Percentiles rank a stretch among this genome's conserved stretches.
phyloP scores from a whole-genome alignment of 2,329 filamentous ascomycete species.

The Emergomyces pasteurianus region DNA sequence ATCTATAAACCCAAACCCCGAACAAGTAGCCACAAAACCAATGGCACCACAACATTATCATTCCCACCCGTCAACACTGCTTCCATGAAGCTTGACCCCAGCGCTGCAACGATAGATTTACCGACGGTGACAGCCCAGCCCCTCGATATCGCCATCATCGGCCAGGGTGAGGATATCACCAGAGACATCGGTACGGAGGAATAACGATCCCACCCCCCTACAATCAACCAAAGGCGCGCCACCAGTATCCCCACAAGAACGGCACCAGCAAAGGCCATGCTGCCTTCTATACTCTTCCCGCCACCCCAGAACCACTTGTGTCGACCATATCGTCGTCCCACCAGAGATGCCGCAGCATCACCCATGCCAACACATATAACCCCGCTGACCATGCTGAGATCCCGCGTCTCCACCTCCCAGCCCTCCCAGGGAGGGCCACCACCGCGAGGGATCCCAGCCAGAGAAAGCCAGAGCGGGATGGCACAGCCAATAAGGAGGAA shows the following conservation, averaged over 20 bases:
- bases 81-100: constrained; percentile 79
- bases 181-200: not conserved
- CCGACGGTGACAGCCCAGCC: constrained; percentile 24
- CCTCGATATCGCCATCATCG: not conserved
- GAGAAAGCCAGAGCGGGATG: constrained; percentile 80
- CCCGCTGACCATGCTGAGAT: constrained; percentile 82
- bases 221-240: constrained; percentile 59
- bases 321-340: constrained; percentile 74
- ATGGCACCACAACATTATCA: constrained; percentile 93
- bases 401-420: constrained; percentile 63
- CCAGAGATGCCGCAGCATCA: constrained; percentile 81
- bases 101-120: constrained; percentile 62
- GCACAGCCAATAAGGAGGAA: constrained; percentile 92
- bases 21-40: constrained; percentile 85
- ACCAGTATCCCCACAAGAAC: constrained; percentile 63
- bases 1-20: constrained; percentile 48
- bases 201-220: constrained; percentile 54
- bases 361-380: constrained; percentile 92
- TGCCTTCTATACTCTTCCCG: constrained; percentile 87
- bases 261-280: constrained; percentile 64
- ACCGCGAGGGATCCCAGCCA: constrained; percentile 54
- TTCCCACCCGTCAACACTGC: constrained; percentile 93
- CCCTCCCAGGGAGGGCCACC: constrained; percentile 47
- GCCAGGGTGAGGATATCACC: constrained; percentile 16
- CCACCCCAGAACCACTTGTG: constrained; percentile 95